Percentiles rank a stretch among this genome's conserved stretches.
Conservation (phyloP, 2,329 filamentous ascomycete species). For the Aspergillus transmontanensis region DNA sequence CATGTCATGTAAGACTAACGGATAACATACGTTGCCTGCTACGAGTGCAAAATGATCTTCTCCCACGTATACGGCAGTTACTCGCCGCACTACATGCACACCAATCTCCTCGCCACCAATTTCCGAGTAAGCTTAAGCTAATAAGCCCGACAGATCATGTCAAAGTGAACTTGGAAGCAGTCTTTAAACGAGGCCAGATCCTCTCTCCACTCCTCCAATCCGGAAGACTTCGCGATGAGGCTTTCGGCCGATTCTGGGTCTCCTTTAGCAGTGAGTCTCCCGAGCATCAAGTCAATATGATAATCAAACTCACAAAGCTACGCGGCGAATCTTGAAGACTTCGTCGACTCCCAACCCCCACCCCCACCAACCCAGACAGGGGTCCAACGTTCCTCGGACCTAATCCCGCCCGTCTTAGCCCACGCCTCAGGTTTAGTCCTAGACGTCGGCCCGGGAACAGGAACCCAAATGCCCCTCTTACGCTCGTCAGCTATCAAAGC, state of each 20-base stretch:
- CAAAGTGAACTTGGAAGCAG: slow-evolving; percentile 33
- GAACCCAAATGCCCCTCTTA: slow-evolving; percentile 53
- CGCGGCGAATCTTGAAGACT: slow-evolving; percentile 17
- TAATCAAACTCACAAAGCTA: neutral
- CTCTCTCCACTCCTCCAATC: slow-evolving; percentile 38
- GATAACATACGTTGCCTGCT: neutral
- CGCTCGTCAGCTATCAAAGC: slow-evolving; percentile 44
- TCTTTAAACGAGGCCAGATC: slow-evolving; percentile 37
- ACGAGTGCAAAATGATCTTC: too few relatives aligned
- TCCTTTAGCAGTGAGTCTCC: slow-evolving; percentile 36
- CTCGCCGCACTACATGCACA: neutral
- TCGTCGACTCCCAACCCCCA: neutral
- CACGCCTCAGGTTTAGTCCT: slow-evolving; percentile 47
- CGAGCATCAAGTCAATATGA: neutral
- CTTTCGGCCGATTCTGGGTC: slow-evolving; percentile 46
- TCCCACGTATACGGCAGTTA: neutral
- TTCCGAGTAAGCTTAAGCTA: slow-evolving; percentile 5
- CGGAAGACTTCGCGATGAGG: slow-evolving; percentile 39
- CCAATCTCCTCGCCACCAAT: neutral
- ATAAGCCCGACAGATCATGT: slow-evolving; percentile 32
- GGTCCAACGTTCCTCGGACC: slow-evolving; percentile 35
- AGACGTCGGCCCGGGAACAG: slow-evolving; percentile 56
- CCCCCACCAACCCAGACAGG: slow-evolving; percentile 10
- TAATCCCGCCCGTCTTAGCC: slow-evolving; percentile 46
- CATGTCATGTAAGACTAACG: slow-evolving; percentile 30